These are phyloP conservation scores for Trypanosoma theileri DNA, from an alignment of 208 protist genomes.

Conservation along the genomic window DNA sequence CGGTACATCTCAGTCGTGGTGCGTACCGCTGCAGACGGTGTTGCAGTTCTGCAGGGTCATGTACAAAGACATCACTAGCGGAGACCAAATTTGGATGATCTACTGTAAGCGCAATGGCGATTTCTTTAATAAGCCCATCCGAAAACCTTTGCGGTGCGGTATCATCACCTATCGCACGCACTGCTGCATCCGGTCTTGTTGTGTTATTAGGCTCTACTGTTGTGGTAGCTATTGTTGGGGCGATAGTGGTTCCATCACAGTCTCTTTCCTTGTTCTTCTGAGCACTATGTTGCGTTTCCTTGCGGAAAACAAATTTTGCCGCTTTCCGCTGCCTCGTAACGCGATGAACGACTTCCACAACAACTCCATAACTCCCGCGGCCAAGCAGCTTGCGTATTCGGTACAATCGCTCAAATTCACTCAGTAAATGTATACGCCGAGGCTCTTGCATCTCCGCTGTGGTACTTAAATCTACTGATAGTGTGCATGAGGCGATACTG, in stretches of 20 bases:
- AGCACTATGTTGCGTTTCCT: not conserved
- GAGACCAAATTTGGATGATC: constrained; percentile 24
- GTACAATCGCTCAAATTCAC: constrained; percentile 19
- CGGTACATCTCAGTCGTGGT: not conserved
- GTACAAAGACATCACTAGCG: constrained; percentile 27
- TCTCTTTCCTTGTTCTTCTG: not conserved
- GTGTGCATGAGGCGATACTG: not conserved
- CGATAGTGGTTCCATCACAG: not conserved
- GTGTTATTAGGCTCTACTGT: not conserved
- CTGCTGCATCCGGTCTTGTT: not conserved
- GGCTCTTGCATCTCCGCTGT: not conserved
- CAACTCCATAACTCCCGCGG: constrained; percentile 25
- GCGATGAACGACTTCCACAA: constrained; percentile 23
- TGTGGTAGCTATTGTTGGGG: not conserved
- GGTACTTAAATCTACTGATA: not conserved
- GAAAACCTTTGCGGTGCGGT: not conserved
- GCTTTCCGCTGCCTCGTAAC: constrained; percentile 20
- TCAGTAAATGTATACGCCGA: constrained; percentile 2
- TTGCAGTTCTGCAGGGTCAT: constrained; percentile 12
- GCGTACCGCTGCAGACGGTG: constrained; percentile 7
- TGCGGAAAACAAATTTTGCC: constrained; percentile 22
- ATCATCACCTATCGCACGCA: not conserved
- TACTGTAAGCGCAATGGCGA: constrained; percentile 15
- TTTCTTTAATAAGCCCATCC: constrained; percentile 24
- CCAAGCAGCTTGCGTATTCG: constrained; percentile 10